phyloP scores from a whole-genome alignment of 352 stramenopile species.

The Pythium phragmiticola region DNA sequence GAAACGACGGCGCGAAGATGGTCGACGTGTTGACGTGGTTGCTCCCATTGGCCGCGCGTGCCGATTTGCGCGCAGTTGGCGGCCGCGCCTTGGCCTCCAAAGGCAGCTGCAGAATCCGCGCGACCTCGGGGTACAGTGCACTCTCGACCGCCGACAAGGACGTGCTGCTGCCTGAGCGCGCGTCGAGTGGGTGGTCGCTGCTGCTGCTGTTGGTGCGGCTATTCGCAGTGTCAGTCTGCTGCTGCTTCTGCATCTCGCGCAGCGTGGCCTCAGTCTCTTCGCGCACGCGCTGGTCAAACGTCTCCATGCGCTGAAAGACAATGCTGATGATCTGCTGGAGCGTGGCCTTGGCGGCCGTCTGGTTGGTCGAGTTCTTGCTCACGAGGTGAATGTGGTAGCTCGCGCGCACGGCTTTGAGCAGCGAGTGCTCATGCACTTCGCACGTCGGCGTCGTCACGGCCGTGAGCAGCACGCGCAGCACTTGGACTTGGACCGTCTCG shows the following conservation, averaged over 20 bases:
- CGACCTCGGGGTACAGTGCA: conserved; percentile 51
- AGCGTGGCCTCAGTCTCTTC: conserved; percentile 64
- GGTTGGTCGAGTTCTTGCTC: conserved; percentile 91
- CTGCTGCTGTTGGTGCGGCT: conserved; percentile 18
- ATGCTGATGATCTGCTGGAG: conserved; percentile 97
- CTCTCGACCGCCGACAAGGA: conserved; percentile 17
- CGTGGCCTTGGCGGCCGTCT: conserved; percentile 96
- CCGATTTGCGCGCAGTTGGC: too few relatives aligned
- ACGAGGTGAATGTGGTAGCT: conserved; percentile 97
- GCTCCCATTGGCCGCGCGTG: conserved; percentile 9
- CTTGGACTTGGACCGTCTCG: conserved; percentile 91
- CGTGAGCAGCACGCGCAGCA: conserved; percentile 90
- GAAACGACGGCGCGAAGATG: conserved; percentile 78
- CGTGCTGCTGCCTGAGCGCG: neutral
- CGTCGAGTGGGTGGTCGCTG: neutral
- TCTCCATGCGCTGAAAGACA: conserved; percentile 97
- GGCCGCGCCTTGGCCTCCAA: neutral
- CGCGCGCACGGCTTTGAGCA: conserved; percentile 95
- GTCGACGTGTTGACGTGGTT: conserved; percentile 29
- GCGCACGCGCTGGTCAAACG: conserved; percentile 73
- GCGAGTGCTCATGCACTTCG: conserved; percentile 89
- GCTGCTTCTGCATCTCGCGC: conserved; percentile 31
- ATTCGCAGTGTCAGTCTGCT: conserved; percentile 27
- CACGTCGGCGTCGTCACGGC: conserved; percentile 89
- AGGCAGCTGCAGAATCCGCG: conserved; percentile 32